Percentiles rank a stretch among this genome's conserved stretches.
These are phyloP conservation scores for Echinochloa phyllopogon DNA, from an alignment of 176 grass and related monocot species.

Conservation along the genomic window DNA sequence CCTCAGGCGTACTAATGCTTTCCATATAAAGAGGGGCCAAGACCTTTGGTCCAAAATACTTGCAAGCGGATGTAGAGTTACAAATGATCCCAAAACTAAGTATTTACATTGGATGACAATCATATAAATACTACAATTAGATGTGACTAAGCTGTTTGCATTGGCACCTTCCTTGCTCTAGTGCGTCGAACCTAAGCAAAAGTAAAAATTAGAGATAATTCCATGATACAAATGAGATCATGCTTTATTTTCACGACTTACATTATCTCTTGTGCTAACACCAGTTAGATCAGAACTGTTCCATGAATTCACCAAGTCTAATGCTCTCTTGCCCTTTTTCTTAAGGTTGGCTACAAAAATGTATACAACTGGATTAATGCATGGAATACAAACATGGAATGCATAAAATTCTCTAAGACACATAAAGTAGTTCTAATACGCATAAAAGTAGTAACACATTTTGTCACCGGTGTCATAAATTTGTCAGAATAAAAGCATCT, in stretches of 20 bases:
- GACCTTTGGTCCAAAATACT: background rate
- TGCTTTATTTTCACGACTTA: conserved; percentile 34
- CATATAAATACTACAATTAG: conserved; percentile 13
- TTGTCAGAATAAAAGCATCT: background rate
- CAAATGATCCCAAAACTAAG: background rate
- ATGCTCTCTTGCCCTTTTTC: conserved; percentile 57
- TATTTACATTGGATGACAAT: background rate
- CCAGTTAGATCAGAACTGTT: conserved; percentile 45
- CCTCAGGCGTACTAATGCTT: background rate
- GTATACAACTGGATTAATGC: background rate
- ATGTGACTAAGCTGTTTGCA: conserved; percentile 8
- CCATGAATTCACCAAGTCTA: conserved; percentile 39
- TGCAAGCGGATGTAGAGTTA: conserved; percentile 15
- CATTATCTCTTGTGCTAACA: conserved; percentile 29
- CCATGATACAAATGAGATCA: conserved; percentile 7
- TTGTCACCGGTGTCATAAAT: conserved; percentile 5
- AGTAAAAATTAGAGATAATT: conserved; percentile 7
- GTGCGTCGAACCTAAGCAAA: conserved; percentile 45
- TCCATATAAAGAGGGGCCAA: background rate
- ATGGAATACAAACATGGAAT: conserved; percentile 6
- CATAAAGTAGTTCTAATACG: background rate
- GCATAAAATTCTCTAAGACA: background rate
- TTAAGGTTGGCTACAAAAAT: conserved; percentile 29
- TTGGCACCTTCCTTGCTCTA: conserved; percentile 54
- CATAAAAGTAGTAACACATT: background rate